Evolutionary conservation across 192 early-diverging fungal species (phyloP), one percentile per base, ranked within the genome.

Genomic region (Bifiguratus adelaidae): DNA sequence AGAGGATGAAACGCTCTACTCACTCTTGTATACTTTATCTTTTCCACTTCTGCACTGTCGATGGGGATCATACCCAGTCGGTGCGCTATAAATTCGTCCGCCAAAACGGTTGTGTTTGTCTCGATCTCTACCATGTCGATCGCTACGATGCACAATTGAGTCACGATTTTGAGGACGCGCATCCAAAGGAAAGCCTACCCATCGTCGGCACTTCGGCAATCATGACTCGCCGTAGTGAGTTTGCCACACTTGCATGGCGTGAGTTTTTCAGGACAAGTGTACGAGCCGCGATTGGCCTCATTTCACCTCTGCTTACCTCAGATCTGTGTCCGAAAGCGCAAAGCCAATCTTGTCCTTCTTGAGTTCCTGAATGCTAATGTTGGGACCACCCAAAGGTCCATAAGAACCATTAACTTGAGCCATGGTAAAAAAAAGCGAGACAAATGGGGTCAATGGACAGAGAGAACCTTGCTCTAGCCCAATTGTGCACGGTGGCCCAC

Each of bases 131-230:
- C 95, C 72, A 95, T 74, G 54, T 98, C 95, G 41, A 98, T 96
- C 4, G 95, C 95, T 80, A 62, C 19, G 4, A 37, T 24, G 27
- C 34, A 13, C 7, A 22, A 20, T 13, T 18, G 33, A 13, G 15
- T 19, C 6, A 18, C 23, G 8, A 0, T 15, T 7, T 20, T 8
- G 16, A 5, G 7, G 37, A 40, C 11, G 15, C 23, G 30, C 5
- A 47, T 3, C 34, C 22, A 34, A 30, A 57, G 13, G 15, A 5
- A 15, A 9, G 42, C 65, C 32, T 61, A 75, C 73, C 76, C 58
- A 97, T 91, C 4, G 95, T 98, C 9, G 92, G 88, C 16, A 98
- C 92, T 58, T 98, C 95, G 18, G 92, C 84, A 52, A 98, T 91
- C 92, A 98, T 96, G n/a, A 84, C 72, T 41, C 95, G 74, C 38